Conservation (phyloP, 208 protist genomes). For the Trypanosoma congolense region DNA sequence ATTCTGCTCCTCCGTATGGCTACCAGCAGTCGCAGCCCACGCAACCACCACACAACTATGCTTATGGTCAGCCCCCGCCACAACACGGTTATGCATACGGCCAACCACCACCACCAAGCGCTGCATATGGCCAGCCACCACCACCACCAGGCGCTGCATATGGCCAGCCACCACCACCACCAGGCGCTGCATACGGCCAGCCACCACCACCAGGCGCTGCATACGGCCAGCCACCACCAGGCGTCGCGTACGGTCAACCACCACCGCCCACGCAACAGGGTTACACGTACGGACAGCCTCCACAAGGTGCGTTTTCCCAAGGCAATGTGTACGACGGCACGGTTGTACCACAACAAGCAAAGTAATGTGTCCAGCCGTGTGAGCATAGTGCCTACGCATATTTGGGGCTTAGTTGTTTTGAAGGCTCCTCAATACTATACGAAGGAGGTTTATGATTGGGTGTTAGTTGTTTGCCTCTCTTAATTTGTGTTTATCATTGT, state of each 20-base stretch:
- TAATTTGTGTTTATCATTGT: no score
- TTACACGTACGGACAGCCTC: slow-evolving; percentile 9
- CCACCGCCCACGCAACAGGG: neutral
- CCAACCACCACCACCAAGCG: slow-evolving; percentile 9
- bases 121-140: slow-evolving; percentile 12
- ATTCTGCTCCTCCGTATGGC: neutral
- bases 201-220: slow-evolving; percentile 3
- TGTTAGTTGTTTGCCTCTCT: no score
- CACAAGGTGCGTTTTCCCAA: no score
- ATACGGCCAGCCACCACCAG: slow-evolving; percentile 11
- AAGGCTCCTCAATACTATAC: no score
- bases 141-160: neutral
- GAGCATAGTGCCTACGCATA: no score
- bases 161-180: slow-evolving; percentile 15
- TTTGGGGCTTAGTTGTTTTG: no score
- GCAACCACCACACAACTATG: neutral
- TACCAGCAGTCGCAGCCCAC: neutral
- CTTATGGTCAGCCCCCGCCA: slow-evolving; percentile 12
- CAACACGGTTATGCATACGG: slow-evolving; percentile 2
- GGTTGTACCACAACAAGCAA: no score
- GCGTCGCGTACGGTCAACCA: slow-evolving; percentile 9
- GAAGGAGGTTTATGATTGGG: no score
- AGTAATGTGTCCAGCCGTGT: no score
- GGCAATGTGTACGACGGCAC: no score
- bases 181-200: slow-evolving; percentile 7